Evolutionary conservation across 164 flowering plant species (phyloP).

Genomic region (Chloranthus sessilifolius): DNA sequence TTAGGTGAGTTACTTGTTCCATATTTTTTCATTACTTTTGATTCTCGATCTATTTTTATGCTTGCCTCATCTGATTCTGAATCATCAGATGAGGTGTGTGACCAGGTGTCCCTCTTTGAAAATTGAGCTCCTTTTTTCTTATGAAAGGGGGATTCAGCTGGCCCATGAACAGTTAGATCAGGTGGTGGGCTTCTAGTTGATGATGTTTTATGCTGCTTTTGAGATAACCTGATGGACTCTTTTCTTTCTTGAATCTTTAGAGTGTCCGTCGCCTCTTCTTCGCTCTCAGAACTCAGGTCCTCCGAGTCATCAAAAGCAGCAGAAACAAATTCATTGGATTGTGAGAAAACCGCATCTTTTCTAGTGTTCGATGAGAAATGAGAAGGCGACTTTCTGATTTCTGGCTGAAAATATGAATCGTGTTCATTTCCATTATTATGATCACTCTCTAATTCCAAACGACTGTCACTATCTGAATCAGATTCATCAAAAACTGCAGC

Average conservation of each 20-base stretch:
- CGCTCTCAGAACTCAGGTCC: conserved; percentile 48
- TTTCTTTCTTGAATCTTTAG: conserved; percentile 12
- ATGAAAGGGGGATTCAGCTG: conserved; percentile 7
- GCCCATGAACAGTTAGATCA: conserved; percentile 6
- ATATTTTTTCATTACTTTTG: conserved; percentile 9
- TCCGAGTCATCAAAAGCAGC: conserved; percentile 57
- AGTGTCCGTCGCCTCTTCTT: conserved; percentile 27
- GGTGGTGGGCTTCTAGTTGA: conserved; percentile 4
- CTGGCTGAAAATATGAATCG: conserved; percentile 19
- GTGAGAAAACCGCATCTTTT: conserved; percentile 17
- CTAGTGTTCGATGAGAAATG: conserved; percentile 13
- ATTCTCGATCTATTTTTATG: conserved; percentile 8
- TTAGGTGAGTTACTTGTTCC: conserved; percentile 2
- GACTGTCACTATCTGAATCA: conserved; percentile 44
- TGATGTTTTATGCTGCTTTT: conserved; percentile 11
- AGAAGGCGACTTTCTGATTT: conserved; percentile 20
- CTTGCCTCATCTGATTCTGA: conserved; percentile 16
- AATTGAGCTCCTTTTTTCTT: conserved; percentile 3
- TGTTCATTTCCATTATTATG: conserved; percentile 19
- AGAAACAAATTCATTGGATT: conserved; percentile 27
- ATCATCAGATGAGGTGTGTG: conserved; percentile 19
- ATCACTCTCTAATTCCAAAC: conserved; percentile 20
- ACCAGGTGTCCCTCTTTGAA: neutral
- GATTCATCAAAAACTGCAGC: conserved; percentile 53
- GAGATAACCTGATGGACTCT: conserved; percentile 1